Base-by-base conservation (phyloP, 2,329 filamentous ascomycete species). In the Aureobasidium sp. region DNA sequence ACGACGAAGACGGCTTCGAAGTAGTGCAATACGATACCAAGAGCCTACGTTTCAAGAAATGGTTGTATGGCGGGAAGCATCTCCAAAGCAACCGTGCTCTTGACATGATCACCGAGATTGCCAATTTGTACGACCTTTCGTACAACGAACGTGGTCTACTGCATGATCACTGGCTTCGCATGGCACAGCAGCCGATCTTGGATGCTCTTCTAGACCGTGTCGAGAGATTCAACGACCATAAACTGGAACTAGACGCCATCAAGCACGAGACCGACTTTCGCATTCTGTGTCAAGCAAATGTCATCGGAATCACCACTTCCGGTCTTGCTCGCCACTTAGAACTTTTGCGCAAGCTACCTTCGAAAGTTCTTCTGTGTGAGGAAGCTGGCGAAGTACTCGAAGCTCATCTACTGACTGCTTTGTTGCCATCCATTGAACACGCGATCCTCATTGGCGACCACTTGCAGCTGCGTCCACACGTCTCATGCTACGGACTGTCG, bases 371-470 rank as follows among this genome's bases (percentile, higher is more conserved):
- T 16, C 69, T 89, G 1, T 87, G 83, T 50, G 86, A 89, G 68
- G 86, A 89, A 66, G 86, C 86, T 1, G 86, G 81, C 0, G 85
- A 89, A 65, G 82, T 89, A 0, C 74, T 88, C 48, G 86, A 89
- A 68, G 76, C 82, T 0, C 85, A 89, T 63, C 74, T 82, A 2
- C 67, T 88, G 1, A 82, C 82, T 0, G 79, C 84, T 0, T 69
- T 88, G 3, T 72, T 87, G 0, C 84, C 85, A 0, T 79, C 79
- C 0, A 69, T 86, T 0, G 78, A 87, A 67, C 85, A 88, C 62
- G 74, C 77, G 2, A 82, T 88, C 14, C 76, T 84, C 13, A 86
- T 87, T 44, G 84, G 85, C 0, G 85, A 87, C 66, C 84, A 86
- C 63, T 72, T 78, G 13, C 84, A 87, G 64, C 75, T 87, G 1